A percentile compares a stretch with the other conserved stretches of the same genome.
Conservation (phyloP, 305 asterid genomes). For the Solanum aculeatissimum region DNA sequence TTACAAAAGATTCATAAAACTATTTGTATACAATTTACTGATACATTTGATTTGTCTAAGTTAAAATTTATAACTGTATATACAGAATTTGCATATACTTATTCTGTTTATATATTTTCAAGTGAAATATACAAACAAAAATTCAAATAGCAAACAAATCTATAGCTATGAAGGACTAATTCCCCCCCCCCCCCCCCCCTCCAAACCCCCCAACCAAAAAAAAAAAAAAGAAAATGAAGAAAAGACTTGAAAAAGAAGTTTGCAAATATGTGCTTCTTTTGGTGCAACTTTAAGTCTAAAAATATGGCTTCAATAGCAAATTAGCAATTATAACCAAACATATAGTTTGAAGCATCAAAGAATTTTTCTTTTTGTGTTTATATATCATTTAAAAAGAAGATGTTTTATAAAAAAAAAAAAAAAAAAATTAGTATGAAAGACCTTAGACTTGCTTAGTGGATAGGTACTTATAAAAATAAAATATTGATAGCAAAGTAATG, state of each 20-base stretch:
- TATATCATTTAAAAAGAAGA: background rate
- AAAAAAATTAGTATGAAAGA: background rate
- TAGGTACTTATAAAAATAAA: background rate
- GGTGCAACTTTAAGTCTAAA: background rate
- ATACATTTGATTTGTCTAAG: too few relatives aligned
- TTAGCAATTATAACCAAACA: background rate
- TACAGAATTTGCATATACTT: too few relatives aligned
- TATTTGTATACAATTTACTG: too few relatives aligned
- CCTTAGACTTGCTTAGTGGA: background rate
- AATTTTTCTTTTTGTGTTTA: background rate
- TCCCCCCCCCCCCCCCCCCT: background rate
- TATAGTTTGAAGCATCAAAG: background rate
- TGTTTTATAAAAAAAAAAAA: conserved; percentile 5
- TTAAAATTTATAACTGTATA: too few relatives aligned
- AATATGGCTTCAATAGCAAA: background rate
- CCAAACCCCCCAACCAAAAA: background rate
- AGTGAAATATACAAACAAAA: too few relatives aligned
- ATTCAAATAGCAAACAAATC: too few relatives aligned
- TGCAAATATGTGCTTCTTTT: background rate
- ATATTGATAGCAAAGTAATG: background rate
- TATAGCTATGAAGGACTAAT: background rate
- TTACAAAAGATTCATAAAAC: too few relatives aligned
- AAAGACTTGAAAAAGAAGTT: background rate
- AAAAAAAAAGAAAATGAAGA: too few relatives aligned
- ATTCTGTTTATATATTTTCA: too few relatives aligned